These are phyloP conservation scores for Coccomyxa sp. DNA, from an alignment of 139 green algal genomes.

Conservation along the genomic window DNA sequence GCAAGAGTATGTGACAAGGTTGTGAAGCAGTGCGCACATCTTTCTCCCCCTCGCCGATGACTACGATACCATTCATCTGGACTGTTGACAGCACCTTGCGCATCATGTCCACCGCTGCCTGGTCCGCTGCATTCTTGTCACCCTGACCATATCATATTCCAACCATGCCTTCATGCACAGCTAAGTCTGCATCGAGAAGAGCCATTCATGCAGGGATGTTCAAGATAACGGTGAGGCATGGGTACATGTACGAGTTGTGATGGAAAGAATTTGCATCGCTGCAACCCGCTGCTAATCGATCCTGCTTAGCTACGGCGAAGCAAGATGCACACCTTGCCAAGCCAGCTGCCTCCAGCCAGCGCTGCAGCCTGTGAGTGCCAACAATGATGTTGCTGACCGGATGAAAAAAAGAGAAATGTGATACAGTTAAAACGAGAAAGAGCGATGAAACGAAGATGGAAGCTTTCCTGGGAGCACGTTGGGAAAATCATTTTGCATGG, in stretches of 20 bases:
- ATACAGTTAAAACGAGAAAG: too few species aligned
- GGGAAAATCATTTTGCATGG: background rate
- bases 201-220: background rate
- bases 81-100: constrained; percentile 63
- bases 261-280: background rate
- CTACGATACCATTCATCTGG: constrained; percentile 68
- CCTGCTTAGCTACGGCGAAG: background rate
- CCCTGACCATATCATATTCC: constrained; percentile 18
- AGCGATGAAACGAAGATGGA: background rate
- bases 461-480: background rate
- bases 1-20: background rate
- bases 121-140: constrained; percentile 83
- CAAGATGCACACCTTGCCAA: constrained; percentile 23
- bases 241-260: background rate
- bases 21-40: constrained; percentile 20
- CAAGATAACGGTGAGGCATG: background rate
- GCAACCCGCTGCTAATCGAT: background rate
- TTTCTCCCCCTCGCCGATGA: constrained; percentile 84
- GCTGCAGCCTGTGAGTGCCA: constrained; percentile 43
- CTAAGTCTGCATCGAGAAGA: background rate
- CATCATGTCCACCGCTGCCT: constrained; percentile 84
- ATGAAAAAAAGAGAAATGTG: too few species aligned
- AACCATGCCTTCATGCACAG: background rate
- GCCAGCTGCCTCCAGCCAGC: constrained; percentile 51
- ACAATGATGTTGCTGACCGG: too few species aligned